phyloP scores from a whole-genome alignment of 352 stramenopile genomes.

The Thalassiosira hispida region DNA sequence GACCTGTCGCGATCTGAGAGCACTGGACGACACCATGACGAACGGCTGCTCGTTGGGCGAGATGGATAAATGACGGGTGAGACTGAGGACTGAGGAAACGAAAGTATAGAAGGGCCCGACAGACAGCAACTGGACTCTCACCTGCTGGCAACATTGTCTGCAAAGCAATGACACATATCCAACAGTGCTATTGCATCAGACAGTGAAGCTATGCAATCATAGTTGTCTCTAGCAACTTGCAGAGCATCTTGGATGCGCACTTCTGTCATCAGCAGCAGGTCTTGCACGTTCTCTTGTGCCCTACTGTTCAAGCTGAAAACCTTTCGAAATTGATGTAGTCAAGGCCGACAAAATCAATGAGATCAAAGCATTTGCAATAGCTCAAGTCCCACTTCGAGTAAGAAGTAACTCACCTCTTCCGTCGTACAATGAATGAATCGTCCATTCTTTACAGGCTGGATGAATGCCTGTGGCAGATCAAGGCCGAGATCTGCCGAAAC shows the following conservation, averaged over 20 bases:
- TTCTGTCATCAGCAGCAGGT: constrained; percentile 83
- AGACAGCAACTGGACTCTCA: no score
- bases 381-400: no score
- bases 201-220: constrained; percentile 78
- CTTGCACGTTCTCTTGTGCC: constrained; percentile 82
- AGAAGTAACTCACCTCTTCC: constrained; percentile 73
- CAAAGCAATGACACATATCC: constrained; percentile 85
- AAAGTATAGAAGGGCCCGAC: no score
- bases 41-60: no score
- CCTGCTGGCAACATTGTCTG: constrained; percentile 83
- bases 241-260: constrained; percentile 81
- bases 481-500: constrained; percentile 57
- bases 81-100: no score
- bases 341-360: background rate
- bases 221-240: constrained; percentile 70
- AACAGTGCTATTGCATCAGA: constrained; percentile 83
- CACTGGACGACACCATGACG: constrained; percentile 74
- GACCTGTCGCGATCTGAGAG: constrained; percentile 44
- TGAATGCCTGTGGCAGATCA: constrained; percentile 79
- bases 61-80: no score
- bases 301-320: constrained; percentile 78
- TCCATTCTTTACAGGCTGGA: constrained; percentile 76
- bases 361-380: background rate
- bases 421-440: constrained; percentile 84
- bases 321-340: constrained; percentile 16